These are phyloP conservation scores for Uronychia setigera DNA, from an alignment of 73 alveolate genomes.

Conservation along the genomic window DNA sequence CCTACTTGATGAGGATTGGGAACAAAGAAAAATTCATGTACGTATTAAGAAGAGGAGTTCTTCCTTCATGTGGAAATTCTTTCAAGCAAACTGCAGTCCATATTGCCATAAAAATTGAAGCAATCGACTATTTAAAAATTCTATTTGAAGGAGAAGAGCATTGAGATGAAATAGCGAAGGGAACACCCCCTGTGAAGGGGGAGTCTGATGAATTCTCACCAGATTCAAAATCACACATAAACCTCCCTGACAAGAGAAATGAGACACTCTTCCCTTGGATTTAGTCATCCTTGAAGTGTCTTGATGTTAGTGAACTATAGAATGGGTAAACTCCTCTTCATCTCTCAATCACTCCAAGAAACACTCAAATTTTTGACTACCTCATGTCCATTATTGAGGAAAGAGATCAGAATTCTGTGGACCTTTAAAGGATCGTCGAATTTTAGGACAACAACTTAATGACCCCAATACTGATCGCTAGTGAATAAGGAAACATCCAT, in stretches of 20 bases:
- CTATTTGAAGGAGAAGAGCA: conserved; percentile 1
- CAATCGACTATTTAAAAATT: neutral
- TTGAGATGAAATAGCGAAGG: too few species aligned
- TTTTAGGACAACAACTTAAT: neutral
- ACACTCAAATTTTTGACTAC: neutral
- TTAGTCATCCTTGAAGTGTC: neutral
- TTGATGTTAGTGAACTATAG: neutral
- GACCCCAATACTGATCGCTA: neutral
- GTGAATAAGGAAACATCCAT: neutral
- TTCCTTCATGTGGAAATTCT: neutral
- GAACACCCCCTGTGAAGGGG: too few species aligned
- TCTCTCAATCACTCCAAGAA: neutral
- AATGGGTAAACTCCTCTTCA: neutral
- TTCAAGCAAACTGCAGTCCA: neutral
- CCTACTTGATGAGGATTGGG: conserved; percentile 8
- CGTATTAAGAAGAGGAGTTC: neutral
- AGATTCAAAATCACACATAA: neutral
- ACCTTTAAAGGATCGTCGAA: neutral
- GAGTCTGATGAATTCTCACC: neutral
- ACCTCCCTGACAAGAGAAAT: neutral
- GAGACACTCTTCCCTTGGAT: neutral
- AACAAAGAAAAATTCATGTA: neutral
- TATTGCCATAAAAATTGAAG: neutral
- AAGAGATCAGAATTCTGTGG: neutral
- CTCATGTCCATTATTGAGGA: neutral